Evolutionary conservation across 768 basidiomycete species (phyloP).

Genomic region (Candolleomyces eurysporus): DNA sequence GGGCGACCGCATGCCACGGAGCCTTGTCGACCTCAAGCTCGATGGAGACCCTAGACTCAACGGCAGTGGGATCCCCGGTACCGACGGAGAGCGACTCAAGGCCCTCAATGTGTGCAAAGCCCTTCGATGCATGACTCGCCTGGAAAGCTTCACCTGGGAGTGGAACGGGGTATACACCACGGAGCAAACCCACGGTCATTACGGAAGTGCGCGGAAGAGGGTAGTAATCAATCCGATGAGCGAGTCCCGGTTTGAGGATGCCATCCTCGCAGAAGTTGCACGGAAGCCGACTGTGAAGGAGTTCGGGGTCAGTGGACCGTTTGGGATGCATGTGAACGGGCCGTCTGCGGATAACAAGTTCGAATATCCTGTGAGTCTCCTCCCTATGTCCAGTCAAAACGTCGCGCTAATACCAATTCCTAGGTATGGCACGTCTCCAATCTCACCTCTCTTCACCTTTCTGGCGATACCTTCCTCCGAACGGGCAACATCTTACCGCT

Average conservation of each 20-base stretch:
- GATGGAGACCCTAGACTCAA: constrained; percentile 18
- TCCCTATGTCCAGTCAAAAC: not conserved
- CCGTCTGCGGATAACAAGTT: constrained; percentile 25
- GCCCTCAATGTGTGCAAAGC: constrained; percentile 35
- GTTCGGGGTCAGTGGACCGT: constrained; percentile 35
- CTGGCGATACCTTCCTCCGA: constrained; percentile 29
- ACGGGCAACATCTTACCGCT: constrained; percentile 28
- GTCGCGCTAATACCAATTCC: constrained; percentile 1
- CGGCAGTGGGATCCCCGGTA: constrained; percentile 15
- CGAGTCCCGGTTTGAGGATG: constrained; percentile 36
- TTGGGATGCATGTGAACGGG: constrained; percentile 34
- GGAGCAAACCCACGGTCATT: not conserved
- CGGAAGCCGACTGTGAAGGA: constrained; percentile 28
- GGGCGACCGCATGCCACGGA: constrained; percentile 41
- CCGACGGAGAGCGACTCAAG: constrained; percentile 30
- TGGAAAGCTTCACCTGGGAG: constrained; percentile 45
- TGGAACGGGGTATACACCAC: constrained; percentile 19
- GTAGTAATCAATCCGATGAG: constrained; percentile 22
- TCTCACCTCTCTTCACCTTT: constrained; percentile 26
- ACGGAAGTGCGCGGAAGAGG: not conserved
- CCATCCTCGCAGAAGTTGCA: constrained; percentile 32
- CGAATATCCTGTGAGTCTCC: constrained; percentile 38
- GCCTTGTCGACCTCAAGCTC: constrained; percentile 28
- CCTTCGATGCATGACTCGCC: constrained; percentile 38
- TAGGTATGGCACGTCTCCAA: constrained; percentile 31